Percentiles rank a stretch among this genome's conserved stretches.
phyloP scores from a whole-genome alignment of 139 green algal species.

The Closterium sp. region DNA sequence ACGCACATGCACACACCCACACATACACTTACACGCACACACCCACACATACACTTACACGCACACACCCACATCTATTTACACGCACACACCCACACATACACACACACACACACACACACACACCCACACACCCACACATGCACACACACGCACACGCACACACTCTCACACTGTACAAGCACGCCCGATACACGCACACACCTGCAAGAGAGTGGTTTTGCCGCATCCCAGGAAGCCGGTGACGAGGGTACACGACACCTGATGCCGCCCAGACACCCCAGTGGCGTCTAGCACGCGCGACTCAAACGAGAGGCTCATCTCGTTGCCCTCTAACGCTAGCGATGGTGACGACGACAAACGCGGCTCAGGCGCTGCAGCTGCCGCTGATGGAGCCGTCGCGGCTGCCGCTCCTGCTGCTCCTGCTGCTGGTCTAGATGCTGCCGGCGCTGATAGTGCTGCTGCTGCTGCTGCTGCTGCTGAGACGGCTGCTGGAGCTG shows the following conservation, averaged over 20 bases:
- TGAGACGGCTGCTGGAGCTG: background rate
- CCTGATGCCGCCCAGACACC: background rate
- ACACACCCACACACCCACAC: no score
- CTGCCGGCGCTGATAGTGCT: background rate
- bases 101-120: no score
- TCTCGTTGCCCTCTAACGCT: slow-evolving; percentile 23
- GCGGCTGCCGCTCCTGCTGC: background rate
- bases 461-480: background rate
- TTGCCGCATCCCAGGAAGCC: slow-evolving; percentile 83
- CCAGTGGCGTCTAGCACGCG: slow-evolving; percentile 9
- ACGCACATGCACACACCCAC: no score
- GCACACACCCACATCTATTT: no score
- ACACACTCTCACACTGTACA: no score
- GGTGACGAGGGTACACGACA: slow-evolving; percentile 84
- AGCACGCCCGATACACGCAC: background rate
- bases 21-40: no score
- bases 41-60: no score
- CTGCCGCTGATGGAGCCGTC: background rate
- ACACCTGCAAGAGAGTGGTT: slow-evolving; percentile 76
- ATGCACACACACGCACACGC: no score
- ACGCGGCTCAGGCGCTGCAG: background rate
- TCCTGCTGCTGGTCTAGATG: background rate
- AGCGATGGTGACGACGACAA: background rate
- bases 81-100: no score
- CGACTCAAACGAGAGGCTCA: slow-evolving; percentile 28